Evolutionary conservation across 192 early-diverging fungal species (phyloP), one percentile per base, ranked within the genome.

Genomic region (Rhizophagus clarus): DNA sequence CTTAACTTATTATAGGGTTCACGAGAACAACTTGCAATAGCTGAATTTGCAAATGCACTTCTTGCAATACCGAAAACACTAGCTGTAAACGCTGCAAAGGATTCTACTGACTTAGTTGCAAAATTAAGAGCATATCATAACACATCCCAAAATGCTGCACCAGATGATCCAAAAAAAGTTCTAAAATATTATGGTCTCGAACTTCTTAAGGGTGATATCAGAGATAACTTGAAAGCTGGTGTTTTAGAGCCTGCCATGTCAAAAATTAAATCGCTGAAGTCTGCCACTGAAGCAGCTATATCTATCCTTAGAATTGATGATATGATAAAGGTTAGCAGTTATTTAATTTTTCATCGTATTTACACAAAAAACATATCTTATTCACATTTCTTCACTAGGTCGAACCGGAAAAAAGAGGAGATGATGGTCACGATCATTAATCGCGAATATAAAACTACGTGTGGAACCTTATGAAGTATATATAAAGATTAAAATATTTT

Each of bases 251-350:
- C 98, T 20, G 94, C 96, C 61, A 95, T 99, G 91, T 96, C 94
- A 82, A 99, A 99, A 88, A 94, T 99, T 86, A 98, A 96, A 89
- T 95, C 94, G 68, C 88, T 99, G 77, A 97, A 98, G 87, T 95
- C 95, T 20, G 98, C 98, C 26, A 99, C 98, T 20, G 98, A 99
- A 86, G 97, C 98, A 61, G 98, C 98, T 34, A 95, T 99, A 83
- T 95, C 97, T 80, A 94, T 99, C 82, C 89, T 99, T 79, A 90
- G 98, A 79, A 98, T 99, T 77, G 98, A 99, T 84, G 94, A 95
- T 80, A 92, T 95, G 90, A 95, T 95, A 80, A 93, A 93, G 87
- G 88, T 91, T 60, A 62, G 14, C 12, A 67, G 4, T 42, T 42
- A 14, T 47, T 22, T 26, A 67, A 56, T 56, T 70, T 1, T 17